Percentiles rank a stretch among this genome's conserved stretches.
Evolutionary conservation across 116 monocot species (phyloP).

Genomic region (Dioscorea cayenensis): DNA sequence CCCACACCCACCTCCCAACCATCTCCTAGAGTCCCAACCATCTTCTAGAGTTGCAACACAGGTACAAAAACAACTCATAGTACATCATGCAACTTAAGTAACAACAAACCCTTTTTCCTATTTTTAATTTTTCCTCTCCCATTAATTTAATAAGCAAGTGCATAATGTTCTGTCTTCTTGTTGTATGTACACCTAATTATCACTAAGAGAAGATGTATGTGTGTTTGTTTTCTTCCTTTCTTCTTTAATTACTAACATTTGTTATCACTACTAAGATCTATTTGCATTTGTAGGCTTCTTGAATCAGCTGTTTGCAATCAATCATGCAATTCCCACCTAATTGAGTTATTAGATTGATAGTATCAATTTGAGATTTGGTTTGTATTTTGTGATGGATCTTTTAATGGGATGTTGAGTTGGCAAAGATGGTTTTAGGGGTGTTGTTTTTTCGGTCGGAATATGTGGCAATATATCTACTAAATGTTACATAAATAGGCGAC

Average conservation of each 20-base stretch:
- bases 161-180: background rate
- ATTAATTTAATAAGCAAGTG: background rate
- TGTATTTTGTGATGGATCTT: background rate
- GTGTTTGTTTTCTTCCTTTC: background rate
- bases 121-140: background rate
- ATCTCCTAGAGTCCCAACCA: background rate
- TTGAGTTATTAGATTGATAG: background rate
- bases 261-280: background rate
- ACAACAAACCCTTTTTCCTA: background rate
- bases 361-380: background rate
- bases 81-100: background rate
- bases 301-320: background rate
- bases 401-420: background rate
- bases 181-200: too few species aligned
- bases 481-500: too few species aligned
- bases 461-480: too few species aligned
- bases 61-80: background rate
- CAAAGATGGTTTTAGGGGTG: background rate
- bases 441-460: background rate
- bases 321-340: background rate
- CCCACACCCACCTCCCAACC: background rate
- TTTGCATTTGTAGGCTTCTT: background rate
- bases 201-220: too few species aligned
- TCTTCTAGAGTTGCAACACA: too few species aligned
- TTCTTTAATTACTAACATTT: background rate